Evolutionary conservation across 495 filamentous ascomycete species (phyloP), one percentile per base, ranked within the genome.

Genomic region (Aspergillus carlsbadensis): DNA sequence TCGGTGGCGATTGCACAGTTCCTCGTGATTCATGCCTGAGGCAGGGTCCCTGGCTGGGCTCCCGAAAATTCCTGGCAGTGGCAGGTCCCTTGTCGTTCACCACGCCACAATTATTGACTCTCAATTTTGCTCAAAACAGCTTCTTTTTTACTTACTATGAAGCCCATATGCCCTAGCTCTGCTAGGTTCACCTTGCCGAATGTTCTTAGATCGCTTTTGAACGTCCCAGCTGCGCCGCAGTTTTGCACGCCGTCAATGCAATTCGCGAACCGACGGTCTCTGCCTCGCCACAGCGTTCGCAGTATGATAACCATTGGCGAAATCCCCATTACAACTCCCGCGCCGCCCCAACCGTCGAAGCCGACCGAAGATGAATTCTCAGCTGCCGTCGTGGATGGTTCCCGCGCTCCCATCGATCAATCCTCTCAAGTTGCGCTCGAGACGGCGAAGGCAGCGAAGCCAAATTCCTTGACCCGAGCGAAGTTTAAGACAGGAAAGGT

Each of bases 191-290:
- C 47, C 11, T 33, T 50, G 15, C 47, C 47, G 3, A 43, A 21
- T 43, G 29, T 22, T 6, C 37, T 53, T 7, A 37, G 24, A 35
- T 57, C 46, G 39, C 66, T 31, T 60, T 69, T 46, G 63, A 13
- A 59, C 39, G 26, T 57, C 65, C 5, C 62, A 73, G 34, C 33
- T 65, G 53, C 60, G n/a, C n/a, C 44, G 21, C 47, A 50, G 34
- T 11, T 35, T 42, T 24, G 31, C 22, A 33, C 24, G 11, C 39
- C 6, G 10, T 33, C 21, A 33, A 42, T 17, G 14, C 39, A 21
- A 22, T 21, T 44, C n/a, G 34, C 53, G 45, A 51, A 44, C 48
- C 17, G 44, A 48, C n/a, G 50, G 26, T 34, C 31, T 47, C 20
- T 58, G 14, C 21, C 50, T 36, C 35, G 36, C 33, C 58, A 40